These are phyloP conservation scores for Trametes pubescens DNA, from an alignment of 1,284 basidiomycete genomes.

Conservation along the genomic window DNA sequence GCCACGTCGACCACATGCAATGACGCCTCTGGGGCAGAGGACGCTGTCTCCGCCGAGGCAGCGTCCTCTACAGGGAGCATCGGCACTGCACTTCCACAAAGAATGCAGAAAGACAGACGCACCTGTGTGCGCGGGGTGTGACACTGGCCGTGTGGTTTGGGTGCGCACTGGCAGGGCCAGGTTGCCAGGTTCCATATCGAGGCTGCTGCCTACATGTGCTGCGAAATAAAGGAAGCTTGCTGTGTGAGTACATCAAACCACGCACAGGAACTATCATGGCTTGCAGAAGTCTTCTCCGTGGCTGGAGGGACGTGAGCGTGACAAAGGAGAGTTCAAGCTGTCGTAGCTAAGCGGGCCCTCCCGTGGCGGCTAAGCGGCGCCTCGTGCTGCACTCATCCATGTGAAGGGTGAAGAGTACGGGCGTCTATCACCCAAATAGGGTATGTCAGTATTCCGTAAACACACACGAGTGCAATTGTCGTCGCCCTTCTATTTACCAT, in stretches of 20 bases:
- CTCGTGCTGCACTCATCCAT: slow-evolving; percentile 14
- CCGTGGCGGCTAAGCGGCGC: neutral
- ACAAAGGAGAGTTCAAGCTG: slow-evolving; percentile 11
- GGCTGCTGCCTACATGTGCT: slow-evolving; percentile 1
- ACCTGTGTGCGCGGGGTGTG: neutral
- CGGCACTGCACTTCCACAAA: neutral
- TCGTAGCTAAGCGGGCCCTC: neutral
- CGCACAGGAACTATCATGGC: neutral
- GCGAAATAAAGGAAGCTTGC: slow-evolving; percentile 1
- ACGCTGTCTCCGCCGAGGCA: slow-evolving; percentile 3
- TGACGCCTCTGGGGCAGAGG: slow-evolving; percentile 13
- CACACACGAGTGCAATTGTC: too few relatives aligned
- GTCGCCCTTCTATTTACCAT: too few relatives aligned
- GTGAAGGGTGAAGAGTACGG: slow-evolving; percentile 3
- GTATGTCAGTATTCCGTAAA: neutral
- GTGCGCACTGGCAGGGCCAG: slow-evolving; percentile 1
- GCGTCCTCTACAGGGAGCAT: slow-evolving; percentile 8
- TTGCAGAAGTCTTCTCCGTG: slow-evolving; percentile 1
- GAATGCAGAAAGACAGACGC: neutral
- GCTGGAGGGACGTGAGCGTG: neutral
- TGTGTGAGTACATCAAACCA: slow-evolving; percentile 6
- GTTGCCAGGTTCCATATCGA: slow-evolving; percentile 2
- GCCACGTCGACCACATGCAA: slow-evolving; percentile 17
- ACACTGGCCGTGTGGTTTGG: neutral
- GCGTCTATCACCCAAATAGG: neutral